A percentile compares a stretch with the other conserved stretches of the same genome.
Conservation (phyloP, 2,329 filamentous ascomycete species). For the Pseudocercospora macadamiae region DNA sequence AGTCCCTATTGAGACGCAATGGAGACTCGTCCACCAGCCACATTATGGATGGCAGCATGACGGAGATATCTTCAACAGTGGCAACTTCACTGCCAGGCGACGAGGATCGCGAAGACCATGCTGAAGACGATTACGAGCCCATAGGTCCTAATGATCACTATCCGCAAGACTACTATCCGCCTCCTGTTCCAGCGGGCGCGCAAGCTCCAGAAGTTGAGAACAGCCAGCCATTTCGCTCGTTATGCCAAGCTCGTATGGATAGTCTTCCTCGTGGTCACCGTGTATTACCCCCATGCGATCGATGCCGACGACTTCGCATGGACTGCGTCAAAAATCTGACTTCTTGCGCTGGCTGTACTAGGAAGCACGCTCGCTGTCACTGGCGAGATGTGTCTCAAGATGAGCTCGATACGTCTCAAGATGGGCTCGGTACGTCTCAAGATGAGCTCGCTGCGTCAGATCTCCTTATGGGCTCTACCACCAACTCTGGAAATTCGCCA, state of each 20-base stretch:
- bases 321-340: slow-evolving; percentile 85
- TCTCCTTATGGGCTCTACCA: slow-evolving; percentile 33
- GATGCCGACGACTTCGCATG: slow-evolving; percentile 77
- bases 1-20: not conserved
- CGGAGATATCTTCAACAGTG: no score
- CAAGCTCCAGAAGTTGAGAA: slow-evolving; percentile 40
- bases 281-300: slow-evolving; percentile 81
- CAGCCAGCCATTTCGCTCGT: slow-evolving; percentile 40
- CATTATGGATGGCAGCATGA: no score
- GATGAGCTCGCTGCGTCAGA: slow-evolving; percentile 58
- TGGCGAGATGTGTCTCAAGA: slow-evolving; percentile 81
- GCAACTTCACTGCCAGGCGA: no score
- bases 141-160: slow-evolving; percentile 31
- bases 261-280: slow-evolving; percentile 71
- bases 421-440: slow-evolving; percentile 72
- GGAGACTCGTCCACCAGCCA: not conserved
- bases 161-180: slow-evolving; percentile 29
- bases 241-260: slow-evolving; percentile 66
- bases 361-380: slow-evolving; percentile 85
- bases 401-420: slow-evolving; percentile 72
- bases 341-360: slow-evolving; percentile 83
- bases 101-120: slow-evolving; percentile 36
- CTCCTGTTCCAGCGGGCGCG: slow-evolving; percentile 28
- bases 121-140: slow-evolving; percentile 34
- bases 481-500: slow-evolving; percentile 12